phyloP scores from a whole-genome alignment of 768 basidiomycete genomes.

The Lactarius vividus region DNA sequence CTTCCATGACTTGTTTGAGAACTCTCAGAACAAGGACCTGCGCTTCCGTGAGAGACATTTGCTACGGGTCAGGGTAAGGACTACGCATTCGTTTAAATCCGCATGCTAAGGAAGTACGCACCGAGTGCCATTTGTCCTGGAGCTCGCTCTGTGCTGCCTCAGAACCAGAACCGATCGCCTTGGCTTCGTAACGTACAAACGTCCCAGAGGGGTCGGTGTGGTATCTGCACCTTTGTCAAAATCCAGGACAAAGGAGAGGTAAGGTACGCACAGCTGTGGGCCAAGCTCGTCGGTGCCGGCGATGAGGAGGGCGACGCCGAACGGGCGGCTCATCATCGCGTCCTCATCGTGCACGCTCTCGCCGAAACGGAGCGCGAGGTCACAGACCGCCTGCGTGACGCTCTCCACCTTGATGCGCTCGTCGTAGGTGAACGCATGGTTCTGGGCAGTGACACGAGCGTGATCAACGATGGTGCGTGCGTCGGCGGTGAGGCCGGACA shows the following conservation, averaged over 20 bases:
- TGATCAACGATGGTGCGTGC: slow-evolving; percentile 99
- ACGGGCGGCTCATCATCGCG: slow-evolving; percentile 98
- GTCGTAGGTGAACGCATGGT: slow-evolving; percentile 95
- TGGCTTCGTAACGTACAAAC: slow-evolving; percentile 94
- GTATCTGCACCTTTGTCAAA: slow-evolving; percentile 50
- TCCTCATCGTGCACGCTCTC: slow-evolving; percentile 99
- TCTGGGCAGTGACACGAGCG: slow-evolving; percentile 93
- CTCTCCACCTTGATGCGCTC: slow-evolving; percentile 97
- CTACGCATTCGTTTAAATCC: not conserved
- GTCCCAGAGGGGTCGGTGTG: slow-evolving; percentile 99
- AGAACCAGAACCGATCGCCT: slow-evolving; percentile 97
- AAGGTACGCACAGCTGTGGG: slow-evolving; percentile 80
- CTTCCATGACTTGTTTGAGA: slow-evolving; percentile 99
- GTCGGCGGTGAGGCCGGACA: slow-evolving; percentile 96
- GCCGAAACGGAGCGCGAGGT: slow-evolving; percentile 93
- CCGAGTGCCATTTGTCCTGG: slow-evolving; percentile 96
- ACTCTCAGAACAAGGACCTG: slow-evolving; percentile 84
- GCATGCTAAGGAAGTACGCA: slow-evolving; percentile 35
- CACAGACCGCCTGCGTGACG: slow-evolving; percentile 96
- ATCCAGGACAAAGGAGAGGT: not conserved
- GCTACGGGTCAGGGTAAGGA: slow-evolving; percentile 47
- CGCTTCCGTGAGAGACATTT: slow-evolving; percentile 88
- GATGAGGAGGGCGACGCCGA: slow-evolving; percentile 95
- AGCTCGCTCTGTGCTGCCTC: slow-evolving; percentile 97
- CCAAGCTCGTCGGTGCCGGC: slow-evolving; percentile 97